Evolutionary conservation across 305 asterid genomes (phyloP).

Genomic region (Fraxinus platypoda): DNA sequence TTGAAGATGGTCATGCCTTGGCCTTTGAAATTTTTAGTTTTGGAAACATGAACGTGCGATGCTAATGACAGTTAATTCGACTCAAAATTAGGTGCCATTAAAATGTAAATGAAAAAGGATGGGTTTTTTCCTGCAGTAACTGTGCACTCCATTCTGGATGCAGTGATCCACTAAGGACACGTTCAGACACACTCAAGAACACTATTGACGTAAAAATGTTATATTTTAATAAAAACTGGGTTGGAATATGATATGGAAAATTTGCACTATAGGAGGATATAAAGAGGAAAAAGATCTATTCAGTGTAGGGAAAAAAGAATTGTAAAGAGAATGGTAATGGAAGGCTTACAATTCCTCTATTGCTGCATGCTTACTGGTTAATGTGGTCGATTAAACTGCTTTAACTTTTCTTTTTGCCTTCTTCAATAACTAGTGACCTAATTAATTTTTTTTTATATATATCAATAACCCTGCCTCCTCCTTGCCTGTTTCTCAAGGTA

Average conservation of each 20-base stretch:
- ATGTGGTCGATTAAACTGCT: neutral
- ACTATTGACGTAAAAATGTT: neutral
- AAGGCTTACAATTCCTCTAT: neutral
- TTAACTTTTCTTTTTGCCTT: neutral
- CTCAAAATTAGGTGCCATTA: neutral
- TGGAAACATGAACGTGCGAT: neutral
- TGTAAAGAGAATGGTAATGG: neutral
- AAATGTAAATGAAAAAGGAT: neutral
- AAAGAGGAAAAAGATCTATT: neutral
- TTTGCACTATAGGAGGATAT: neutral
- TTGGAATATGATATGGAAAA: neutral
- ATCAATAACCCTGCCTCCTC: neutral
- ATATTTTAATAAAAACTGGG: neutral
- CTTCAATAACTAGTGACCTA: neutral
- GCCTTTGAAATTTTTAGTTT: neutral
- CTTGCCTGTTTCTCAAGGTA: neutral
- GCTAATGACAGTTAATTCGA: neutral
- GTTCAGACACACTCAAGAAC: neutral
- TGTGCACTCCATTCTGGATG: neutral
- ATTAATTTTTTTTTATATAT: neutral
- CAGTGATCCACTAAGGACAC: neutral
- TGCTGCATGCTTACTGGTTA: neutral
- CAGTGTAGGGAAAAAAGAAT: neutral
- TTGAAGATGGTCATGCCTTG: neutral
- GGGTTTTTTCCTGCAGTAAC: neutral